Evolutionary conservation across 805 yeast genomes (phyloP), one percentile per base, ranked within the genome.

Genomic region (Candida awuae): DNA sequence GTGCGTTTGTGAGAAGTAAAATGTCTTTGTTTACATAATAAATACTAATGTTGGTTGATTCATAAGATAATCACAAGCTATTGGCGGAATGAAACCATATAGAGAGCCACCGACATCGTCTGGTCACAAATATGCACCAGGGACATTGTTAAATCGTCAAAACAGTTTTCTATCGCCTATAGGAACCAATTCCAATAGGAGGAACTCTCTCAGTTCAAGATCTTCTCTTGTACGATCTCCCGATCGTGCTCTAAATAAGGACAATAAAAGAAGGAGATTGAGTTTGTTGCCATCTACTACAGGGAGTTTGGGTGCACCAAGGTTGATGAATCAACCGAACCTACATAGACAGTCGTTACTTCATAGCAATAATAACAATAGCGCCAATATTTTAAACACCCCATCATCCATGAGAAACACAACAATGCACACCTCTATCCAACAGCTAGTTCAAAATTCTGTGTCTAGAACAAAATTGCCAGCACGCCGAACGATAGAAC

Each of bases 241-340:
- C 9, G 48, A 42, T 15, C 12, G 35, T 2, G 13, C 28, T 4
- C 15, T 21, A 3, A 21, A 30, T 18, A 29, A 29, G 15, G 35
- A 30, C 17, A 34, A 34, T 19, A 56, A 52, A 33, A 48, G 56
- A 25, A 53, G 54, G 26, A 47, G 61, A 34, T 42, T 56, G 28
- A 54, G 58, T 37, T 34, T 56, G 8, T 39, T 56, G 13, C 62
- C 61, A 9, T 47, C 53, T 22, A 55, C 55, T 43, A 50, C 50
- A 32, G 27, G 19, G 3, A 50, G 46, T 21, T 45, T 57, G 15
- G 62, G 62, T 7, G 59, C 60, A 5, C 60, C 62, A 18, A 37
- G 59, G 20, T 43, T 56, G 33, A 34, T 55, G 26, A 50, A 47
- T 21, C 49, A 48, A 6, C 38, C 49, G 28, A 42, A 47, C 14